A percentile compares a stretch with the other conserved stretches of the same genome.
Evolutionary conservation across 2,329 filamentous ascomycete genomes (phyloP).

Genomic region (Bisporella sp.): DNA sequence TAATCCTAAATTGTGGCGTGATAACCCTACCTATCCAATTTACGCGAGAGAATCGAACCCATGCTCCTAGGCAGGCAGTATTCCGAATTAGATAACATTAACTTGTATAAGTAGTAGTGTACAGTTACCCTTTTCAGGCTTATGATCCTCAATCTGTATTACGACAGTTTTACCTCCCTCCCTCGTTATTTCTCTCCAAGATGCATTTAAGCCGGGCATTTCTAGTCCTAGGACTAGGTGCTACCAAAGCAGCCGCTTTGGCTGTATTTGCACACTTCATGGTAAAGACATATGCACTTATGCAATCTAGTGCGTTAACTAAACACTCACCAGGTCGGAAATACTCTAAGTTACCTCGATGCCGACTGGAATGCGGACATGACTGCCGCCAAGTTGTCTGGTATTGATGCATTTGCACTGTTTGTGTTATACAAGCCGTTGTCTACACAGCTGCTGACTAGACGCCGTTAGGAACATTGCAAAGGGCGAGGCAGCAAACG

Average conservation of each 20-base stretch:
- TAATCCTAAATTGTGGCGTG: too few relatives aligned
- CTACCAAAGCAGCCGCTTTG: not conserved
- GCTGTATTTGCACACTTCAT: slow-evolving; percentile 4
- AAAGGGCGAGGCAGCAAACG: slow-evolving; percentile 17
- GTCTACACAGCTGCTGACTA: slow-evolving; percentile 28
- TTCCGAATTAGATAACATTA: too few relatives aligned
- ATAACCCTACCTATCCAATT: too few relatives aligned
- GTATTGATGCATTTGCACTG: slow-evolving; percentile 27
- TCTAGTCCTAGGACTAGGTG: not conserved
- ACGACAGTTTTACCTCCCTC: too few relatives aligned
- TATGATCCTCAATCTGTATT: too few relatives aligned
- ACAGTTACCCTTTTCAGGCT: too few relatives aligned
- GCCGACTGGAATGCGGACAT: slow-evolving; percentile 22
- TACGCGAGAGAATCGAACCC: too few relatives aligned
- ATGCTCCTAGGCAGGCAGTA: too few relatives aligned
- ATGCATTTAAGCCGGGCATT: too few relatives aligned
- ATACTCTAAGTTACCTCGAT: not conserved
- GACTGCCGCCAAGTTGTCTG: slow-evolving; percentile 22
- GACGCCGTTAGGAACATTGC: slow-evolving; percentile 21
- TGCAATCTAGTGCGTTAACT: not conserved
- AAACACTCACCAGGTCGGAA: too few relatives aligned
- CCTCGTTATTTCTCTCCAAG: too few relatives aligned
- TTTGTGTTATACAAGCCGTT: slow-evolving; percentile 21
- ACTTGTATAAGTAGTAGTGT: too few relatives aligned
- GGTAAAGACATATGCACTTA: not conserved